Conservation (phyloP, 73 alveolate genomes). For the Blepharisma japonicum region DNA sequence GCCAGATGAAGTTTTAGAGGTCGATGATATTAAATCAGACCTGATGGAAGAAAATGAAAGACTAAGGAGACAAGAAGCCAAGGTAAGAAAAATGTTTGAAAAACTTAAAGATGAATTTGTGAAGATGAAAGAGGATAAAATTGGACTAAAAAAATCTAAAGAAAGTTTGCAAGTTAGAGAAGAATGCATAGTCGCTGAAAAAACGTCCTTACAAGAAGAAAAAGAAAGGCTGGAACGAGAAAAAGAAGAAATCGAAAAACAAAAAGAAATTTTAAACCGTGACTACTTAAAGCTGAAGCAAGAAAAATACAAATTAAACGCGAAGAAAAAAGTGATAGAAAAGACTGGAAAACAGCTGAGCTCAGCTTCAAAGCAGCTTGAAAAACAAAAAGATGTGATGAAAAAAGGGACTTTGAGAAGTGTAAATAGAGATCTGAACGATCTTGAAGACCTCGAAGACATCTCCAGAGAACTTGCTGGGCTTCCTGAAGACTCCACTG, state of each 20-base stretch:
- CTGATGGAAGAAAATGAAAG: constrained; percentile 11
- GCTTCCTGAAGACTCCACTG: too few species aligned
- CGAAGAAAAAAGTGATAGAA: constrained; percentile 2
- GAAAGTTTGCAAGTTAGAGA: background rate
- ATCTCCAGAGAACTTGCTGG: too few species aligned
- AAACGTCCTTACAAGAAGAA: background rate
- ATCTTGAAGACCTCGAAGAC: too few species aligned
- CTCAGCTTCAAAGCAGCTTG: too few species aligned
- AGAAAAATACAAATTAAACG: background rate
- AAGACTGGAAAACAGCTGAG: background rate
- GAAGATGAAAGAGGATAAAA: background rate
- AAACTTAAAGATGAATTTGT: background rate
- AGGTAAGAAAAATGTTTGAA: background rate
- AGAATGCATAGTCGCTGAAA: background rate
- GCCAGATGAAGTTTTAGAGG: constrained; percentile 12
- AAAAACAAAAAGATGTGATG: too few species aligned
- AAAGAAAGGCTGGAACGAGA: background rate
- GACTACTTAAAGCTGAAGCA: background rate
- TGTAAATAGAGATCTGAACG: too few species aligned
- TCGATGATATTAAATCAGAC: background rate
- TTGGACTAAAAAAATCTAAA: background rate
- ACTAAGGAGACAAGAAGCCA: background rate
- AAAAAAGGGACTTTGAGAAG: too few species aligned
- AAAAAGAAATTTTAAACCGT: background rate
- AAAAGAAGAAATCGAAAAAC: background rate